Percentiles rank a stretch among this genome's conserved stretches.
phyloP scores from a whole-genome alignment of 1,139 yeast genomes.

The Saccharomycopsis phalli region DNA sequence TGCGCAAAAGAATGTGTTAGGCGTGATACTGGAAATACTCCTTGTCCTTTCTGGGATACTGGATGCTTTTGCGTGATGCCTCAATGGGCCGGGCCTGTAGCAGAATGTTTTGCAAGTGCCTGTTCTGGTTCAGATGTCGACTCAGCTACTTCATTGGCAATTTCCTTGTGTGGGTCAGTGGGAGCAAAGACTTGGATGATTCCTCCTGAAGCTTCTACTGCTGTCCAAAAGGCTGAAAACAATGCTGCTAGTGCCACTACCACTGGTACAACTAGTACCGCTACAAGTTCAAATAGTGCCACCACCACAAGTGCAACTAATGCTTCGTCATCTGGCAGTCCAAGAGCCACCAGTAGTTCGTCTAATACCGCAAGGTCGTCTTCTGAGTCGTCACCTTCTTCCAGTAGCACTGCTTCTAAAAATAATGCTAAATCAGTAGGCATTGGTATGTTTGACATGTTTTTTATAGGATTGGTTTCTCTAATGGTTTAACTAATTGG shows the following conservation, averaged over 20 bases:
- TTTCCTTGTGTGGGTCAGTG: slow-evolving; percentile 34
- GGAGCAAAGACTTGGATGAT: slow-evolving; percentile 42
- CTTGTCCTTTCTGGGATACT: slow-evolving; percentile 47
- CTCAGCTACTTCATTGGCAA: slow-evolving; percentile 34
- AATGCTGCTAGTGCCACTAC: slow-evolving; percentile 15
- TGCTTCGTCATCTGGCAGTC: too few species aligned
- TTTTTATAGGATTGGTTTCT: neutral
- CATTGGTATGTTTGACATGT: neutral
- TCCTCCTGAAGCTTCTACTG: slow-evolving; percentile 34
- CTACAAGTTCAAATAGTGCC: neutral
- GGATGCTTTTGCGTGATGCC: slow-evolving; percentile 47
- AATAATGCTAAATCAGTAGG: neutral
- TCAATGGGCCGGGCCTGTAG: slow-evolving; percentile 39
- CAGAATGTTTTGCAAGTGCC: slow-evolving; percentile 35
- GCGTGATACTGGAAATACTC: slow-evolving; percentile 14
- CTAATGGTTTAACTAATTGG: too few species aligned
- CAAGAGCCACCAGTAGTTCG: too few species aligned
- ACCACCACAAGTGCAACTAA: neutral
- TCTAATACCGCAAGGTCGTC: neutral
- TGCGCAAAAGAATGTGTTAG: slow-evolving; percentile 40
- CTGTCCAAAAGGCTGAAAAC: slow-evolving; percentile 26
- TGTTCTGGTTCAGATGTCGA: slow-evolving; percentile 36
- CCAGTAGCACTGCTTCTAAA: neutral
- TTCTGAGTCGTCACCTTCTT: neutral
- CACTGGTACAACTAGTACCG: slow-evolving; percentile 1